phyloP scores from a whole-genome alignment of 2,329 filamentous ascomycete species.

The Xylaria sp. region DNA sequence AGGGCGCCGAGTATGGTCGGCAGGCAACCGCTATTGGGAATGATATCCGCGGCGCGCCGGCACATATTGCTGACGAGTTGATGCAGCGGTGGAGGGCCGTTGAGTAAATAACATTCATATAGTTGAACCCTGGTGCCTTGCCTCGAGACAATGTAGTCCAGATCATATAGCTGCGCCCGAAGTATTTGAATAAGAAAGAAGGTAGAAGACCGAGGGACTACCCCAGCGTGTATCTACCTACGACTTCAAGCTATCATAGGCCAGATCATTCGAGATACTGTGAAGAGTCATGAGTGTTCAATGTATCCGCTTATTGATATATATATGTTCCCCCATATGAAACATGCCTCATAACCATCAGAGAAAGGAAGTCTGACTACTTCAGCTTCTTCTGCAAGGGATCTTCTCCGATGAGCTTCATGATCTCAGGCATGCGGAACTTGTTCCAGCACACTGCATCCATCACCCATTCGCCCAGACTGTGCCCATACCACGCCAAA shows the following conservation, averaged over 20 bases:
- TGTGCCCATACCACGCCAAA: slow-evolving; percentile 47
- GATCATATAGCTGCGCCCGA: no score
- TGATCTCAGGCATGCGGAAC: slow-evolving; percentile 52
- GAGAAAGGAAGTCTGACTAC: slow-evolving; percentile 13
- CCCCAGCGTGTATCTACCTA: not conserved
- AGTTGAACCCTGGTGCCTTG: not conserved
- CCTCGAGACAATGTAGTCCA: not conserved
- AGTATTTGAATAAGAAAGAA: not conserved
- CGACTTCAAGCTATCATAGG: not conserved
- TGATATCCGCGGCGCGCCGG: slow-evolving; percentile 24
- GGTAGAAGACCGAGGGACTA: not conserved
- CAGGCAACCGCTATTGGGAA: slow-evolving; percentile 23
- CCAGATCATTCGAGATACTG: not conserved
- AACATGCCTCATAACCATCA: not conserved
- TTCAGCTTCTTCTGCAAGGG: slow-evolving; percentile 42
- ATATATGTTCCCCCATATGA: not conserved
- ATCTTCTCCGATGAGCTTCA: slow-evolving; percentile 45
- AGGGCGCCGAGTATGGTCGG: slow-evolving; percentile 26
- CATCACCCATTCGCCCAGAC: slow-evolving; percentile 54
- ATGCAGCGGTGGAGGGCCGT: slow-evolving; percentile 28
- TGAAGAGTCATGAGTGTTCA: no score
- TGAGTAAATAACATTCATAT: slow-evolving; percentile 16
- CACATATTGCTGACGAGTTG: slow-evolving; percentile 23
- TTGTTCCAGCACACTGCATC: slow-evolving; percentile 51
- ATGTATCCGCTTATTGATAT: not conserved